These are phyloP conservation scores for Podila minutissima DNA, from an alignment of 192 early-diverging fungal genomes.

Conservation along the genomic window DNA sequence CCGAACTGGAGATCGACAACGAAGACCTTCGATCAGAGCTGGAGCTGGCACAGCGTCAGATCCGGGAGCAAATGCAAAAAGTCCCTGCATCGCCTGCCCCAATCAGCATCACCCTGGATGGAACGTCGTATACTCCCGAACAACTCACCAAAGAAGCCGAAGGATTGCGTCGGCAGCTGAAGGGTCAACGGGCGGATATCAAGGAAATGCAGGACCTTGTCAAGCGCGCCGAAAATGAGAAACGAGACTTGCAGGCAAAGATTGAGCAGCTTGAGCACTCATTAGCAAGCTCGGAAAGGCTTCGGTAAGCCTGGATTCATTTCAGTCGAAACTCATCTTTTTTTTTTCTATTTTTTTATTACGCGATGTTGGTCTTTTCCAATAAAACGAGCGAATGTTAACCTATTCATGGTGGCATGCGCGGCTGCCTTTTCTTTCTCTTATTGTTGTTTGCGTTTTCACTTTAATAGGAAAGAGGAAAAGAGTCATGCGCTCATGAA, in stretches of 20 bases:
- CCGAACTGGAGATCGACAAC: slow-evolving; percentile 4
- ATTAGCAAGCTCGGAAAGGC: slow-evolving; percentile 30
- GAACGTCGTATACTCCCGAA: slow-evolving; percentile 1
- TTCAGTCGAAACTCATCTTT: background rate
- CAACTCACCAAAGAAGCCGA: slow-evolving; percentile 26
- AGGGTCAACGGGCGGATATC: slow-evolving; percentile 34
- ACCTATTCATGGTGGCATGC: background rate
- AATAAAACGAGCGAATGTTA: background rate
- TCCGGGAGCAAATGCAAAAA: background rate
- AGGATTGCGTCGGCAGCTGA: slow-evolving; percentile 35
- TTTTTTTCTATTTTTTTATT: background rate
- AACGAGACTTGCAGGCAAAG: slow-evolving; percentile 11
- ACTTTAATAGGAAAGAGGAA: slow-evolving; percentile 18
- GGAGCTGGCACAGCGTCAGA: background rate
- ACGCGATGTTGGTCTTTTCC: background rate
- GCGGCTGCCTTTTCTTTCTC: background rate
- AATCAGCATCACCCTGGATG: background rate
- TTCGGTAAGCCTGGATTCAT: slow-evolving; percentile 17
- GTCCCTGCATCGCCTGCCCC: background rate
- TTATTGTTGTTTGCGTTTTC: background rate
- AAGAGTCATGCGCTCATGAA: slow-evolving; percentile 43
- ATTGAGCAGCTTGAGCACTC: slow-evolving; percentile 25
- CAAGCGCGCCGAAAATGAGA: slow-evolving; percentile 32
- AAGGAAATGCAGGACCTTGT: slow-evolving; percentile 30
- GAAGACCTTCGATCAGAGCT: slow-evolving; percentile 12